phyloP scores from a whole-genome alignment of 176 grass and related monocot species.

The Saccharum officinarum region DNA sequence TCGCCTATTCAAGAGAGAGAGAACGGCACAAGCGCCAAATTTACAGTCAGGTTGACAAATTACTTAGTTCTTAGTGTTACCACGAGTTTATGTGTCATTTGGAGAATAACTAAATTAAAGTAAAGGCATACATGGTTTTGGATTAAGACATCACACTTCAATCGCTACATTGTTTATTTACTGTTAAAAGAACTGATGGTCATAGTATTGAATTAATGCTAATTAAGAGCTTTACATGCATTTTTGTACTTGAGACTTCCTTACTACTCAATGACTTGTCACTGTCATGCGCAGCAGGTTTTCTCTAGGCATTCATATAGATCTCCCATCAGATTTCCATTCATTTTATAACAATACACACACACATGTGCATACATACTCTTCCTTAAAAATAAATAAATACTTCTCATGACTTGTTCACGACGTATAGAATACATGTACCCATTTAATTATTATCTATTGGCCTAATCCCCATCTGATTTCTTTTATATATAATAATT shows the following conservation, averaged over 20 bases:
- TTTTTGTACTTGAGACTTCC: slow-evolving; percentile 17
- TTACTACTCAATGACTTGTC: slow-evolving; percentile 29
- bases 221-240: background rate
- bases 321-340: background rate
- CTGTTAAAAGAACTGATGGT: background rate
- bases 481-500: background rate
- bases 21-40: background rate
- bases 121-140: slow-evolving; percentile 4
- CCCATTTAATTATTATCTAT: background rate
- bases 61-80: background rate
- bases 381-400: background rate
- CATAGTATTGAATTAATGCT: slow-evolving; percentile 16
- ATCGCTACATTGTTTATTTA: slow-evolving; percentile 8
- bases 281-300: slow-evolving; percentile 29
- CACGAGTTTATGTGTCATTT: background rate
- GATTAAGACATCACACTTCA: slow-evolving; percentile 33
- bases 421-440: background rate
- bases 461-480: background rate
- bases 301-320: slow-evolving; percentile 5
- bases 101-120: background rate
- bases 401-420: background rate
- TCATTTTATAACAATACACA: slow-evolving; percentile 7
- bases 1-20: background rate
- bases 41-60: background rate
- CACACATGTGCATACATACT: background rate